A percentile compares a stretch with the other conserved stretches of the same genome.
These are phyloP conservation scores for Euphorbia peplus DNA, from an alignment of 345 rosid species.

Conservation along the genomic window DNA sequence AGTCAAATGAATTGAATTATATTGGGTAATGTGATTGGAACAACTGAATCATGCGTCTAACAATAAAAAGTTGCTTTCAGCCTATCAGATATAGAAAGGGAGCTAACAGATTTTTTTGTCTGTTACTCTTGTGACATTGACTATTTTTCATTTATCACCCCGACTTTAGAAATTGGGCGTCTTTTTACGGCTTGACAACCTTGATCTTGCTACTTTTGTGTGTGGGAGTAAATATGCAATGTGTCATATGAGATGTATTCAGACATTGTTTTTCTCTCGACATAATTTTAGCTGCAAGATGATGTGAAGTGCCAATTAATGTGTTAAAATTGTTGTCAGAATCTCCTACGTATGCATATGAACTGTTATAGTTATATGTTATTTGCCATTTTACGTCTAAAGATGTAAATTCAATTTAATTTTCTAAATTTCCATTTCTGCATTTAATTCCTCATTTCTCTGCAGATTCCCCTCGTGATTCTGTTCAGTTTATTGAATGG, in stretches of 20 bases:
- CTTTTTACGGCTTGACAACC: neutral
- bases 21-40: neutral
- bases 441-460: neutral
- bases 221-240: neutral
- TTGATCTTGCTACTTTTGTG: neutral
- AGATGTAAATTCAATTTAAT: neutral
- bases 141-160: neutral
- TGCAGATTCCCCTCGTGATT: constrained; percentile 98
- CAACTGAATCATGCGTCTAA: neutral
- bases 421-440: neutral
- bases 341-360: neutral
- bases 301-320: neutral
- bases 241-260: neutral
- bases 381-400: neutral
- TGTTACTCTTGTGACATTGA: neutral
- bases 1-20: neutral
- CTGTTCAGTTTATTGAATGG: constrained; percentile 99
- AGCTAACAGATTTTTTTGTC: neutral
- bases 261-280: neutral
- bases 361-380: neutral
- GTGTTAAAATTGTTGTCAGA: neutral
- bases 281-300: neutral
- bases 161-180: neutral
- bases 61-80: neutral
- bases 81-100: neutral